These are phyloP conservation scores for Niveomyces coronatus DNA, from an alignment of 2,329 filamentous ascomycete species.

Conservation along the genomic window DNA sequence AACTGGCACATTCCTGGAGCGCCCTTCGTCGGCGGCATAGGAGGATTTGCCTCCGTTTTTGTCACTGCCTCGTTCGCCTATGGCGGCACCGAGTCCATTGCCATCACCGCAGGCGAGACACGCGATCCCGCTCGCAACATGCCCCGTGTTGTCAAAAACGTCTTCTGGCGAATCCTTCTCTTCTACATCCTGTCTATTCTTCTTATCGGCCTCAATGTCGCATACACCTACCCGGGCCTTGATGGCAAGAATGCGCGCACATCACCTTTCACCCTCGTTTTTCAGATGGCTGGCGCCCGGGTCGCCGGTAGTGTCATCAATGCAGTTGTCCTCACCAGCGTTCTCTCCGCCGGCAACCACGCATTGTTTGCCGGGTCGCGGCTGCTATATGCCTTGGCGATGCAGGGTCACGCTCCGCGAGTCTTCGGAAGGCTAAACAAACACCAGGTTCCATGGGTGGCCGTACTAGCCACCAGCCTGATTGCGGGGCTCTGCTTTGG, in stretches of 20 bases:
- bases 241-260: slow-evolving; percentile 16
- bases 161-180: slow-evolving; percentile 52
- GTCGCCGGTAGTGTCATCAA: slow-evolving; percentile 47
- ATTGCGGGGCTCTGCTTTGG: slow-evolving; percentile 54
- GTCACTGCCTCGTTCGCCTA: slow-evolving; percentile 48
- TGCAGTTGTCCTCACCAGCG: slow-evolving; percentile 38
- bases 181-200: slow-evolving; percentile 35
- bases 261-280: slow-evolving; percentile 45
- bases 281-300: slow-evolving; percentile 43
- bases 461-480: slow-evolving; percentile 38
- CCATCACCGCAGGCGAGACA: slow-evolving; percentile 57
- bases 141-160: slow-evolving; percentile 53
- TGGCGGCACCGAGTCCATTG: slow-evolving; percentile 18
- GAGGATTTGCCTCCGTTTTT: slow-evolving; percentile 50
- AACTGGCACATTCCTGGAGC: slow-evolving; percentile 50
- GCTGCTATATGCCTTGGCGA: slow-evolving; percentile 26
- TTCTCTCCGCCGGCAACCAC: slow-evolving; percentile 28
- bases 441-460: slow-evolving; percentile 28
- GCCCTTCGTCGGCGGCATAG: slow-evolving; percentile 55
- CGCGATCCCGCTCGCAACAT: slow-evolving; percentile 50
- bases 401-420: slow-evolving; percentile 41
- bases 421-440: slow-evolving; percentile 35
- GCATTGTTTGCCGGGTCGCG: slow-evolving; percentile 25
- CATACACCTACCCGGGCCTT: slow-evolving; percentile 32
- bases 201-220: slow-evolving; percentile 45